Evolutionary conservation across 306 rosid species (phyloP).

Genomic region (Medicago arabica): DNA sequence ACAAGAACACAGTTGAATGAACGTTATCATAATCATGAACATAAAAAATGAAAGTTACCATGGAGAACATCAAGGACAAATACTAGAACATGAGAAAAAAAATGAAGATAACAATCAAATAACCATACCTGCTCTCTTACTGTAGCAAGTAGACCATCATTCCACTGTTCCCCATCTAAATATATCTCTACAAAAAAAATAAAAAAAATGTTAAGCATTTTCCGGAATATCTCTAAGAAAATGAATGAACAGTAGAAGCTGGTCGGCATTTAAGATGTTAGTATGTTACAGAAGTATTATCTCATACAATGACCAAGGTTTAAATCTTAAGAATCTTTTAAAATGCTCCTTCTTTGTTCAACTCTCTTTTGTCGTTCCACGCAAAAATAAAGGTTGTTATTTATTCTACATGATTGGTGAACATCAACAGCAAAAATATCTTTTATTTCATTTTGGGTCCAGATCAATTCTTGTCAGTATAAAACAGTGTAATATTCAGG

Average conservation of each 20-base stretch:
- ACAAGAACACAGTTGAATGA: conserved; percentile 37
- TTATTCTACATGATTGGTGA: conserved; percentile 20
- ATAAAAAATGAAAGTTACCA: conserved; percentile 33
- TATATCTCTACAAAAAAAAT: conserved; percentile 55
- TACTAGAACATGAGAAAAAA: conserved; percentile 44
- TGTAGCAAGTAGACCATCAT: conserved; percentile 93
- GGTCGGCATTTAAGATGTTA: conserved; percentile 22
- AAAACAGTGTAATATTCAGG: conserved; percentile 2
- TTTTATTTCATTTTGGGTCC: not conserved
- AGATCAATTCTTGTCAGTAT: not conserved
- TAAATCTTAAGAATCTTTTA: conserved; percentile 22
- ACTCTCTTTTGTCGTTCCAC: conserved; percentile 3
- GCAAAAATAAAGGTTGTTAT: conserved; percentile 9
- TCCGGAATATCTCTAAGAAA: conserved; percentile 17
- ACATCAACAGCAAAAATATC: conserved; percentile 2
- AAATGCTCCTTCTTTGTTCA: conserved; percentile 23
- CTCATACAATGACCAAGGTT: conserved; percentile 30
- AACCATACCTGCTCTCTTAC: conserved; percentile 83
- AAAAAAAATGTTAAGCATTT: conserved; percentile 6
- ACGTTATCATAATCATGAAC: conserved; percentile 31
- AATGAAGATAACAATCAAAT: conserved; percentile 21
- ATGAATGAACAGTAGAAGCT: conserved; percentile 22
- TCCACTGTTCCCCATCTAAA: conserved; percentile 87
- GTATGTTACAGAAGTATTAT: conserved; percentile 15
- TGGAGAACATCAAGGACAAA: conserved; percentile 38